Conservation (phyloP, 2,329 filamentous ascomycete species). For the Colletotrichum theobromicola region DNA sequence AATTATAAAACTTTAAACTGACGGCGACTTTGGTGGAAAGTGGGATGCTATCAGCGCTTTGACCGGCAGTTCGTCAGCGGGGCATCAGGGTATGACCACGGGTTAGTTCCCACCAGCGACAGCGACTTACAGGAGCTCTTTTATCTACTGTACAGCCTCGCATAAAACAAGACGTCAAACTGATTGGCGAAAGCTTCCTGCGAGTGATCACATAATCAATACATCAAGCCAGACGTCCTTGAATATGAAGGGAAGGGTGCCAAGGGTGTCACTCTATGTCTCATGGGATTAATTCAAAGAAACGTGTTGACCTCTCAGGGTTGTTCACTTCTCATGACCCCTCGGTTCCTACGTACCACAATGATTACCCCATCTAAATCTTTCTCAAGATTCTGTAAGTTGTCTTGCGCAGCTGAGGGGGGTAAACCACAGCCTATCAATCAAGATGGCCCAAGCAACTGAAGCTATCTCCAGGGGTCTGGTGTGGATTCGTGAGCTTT, state of each 20-base stretch:
- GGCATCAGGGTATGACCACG: neutral
- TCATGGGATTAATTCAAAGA: neutral
- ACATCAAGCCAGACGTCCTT: neutral
- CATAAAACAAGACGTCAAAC: neutral
- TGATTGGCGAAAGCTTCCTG: neutral
- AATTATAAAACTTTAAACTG: neutral
- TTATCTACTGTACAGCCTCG: neutral
- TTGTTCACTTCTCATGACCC: neutral
- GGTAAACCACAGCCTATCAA: neutral
- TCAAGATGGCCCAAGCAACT: neutral
- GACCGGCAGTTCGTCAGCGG: neutral
- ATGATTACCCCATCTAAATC: neutral
- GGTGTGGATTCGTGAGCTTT: neutral
- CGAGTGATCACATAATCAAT: neutral
- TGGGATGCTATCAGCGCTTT: neutral
- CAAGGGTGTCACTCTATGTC: neutral
- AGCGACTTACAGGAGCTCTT: neutral
- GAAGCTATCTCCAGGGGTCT: neutral
- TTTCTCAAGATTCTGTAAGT: rapidly evolving
- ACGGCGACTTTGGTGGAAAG: neutral
- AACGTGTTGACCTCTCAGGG: too few species aligned
- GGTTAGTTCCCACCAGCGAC: neutral
- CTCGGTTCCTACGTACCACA: neutral
- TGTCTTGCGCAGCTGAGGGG: too few species aligned
- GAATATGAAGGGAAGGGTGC: neutral